Evolutionary conservation across 768 basidiomycete species (phyloP), one percentile per base, ranked within the genome.

Genomic region (Serendipita vermifera): DNA sequence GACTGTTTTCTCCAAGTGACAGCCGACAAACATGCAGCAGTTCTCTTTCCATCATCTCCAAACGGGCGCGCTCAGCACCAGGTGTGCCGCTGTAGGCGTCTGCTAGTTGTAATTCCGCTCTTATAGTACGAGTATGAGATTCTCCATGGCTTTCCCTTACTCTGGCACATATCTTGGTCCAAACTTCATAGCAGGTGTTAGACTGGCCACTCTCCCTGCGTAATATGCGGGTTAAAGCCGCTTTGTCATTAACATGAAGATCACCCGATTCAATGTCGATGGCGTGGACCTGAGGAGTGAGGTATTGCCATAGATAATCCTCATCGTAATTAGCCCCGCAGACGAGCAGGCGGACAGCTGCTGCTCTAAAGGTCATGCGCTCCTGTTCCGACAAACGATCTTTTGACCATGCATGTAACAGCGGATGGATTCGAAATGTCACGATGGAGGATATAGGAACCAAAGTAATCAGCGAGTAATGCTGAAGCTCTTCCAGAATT

Each of bases 391-490:
- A 7, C 15, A 51, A 31, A 7, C 15, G 22, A 27, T 51, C 46
- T n/a, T 31, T 31, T 4, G 22, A 22, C 11, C 11, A 51, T 7
- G 46, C 26, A 26, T 15, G 22, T 27, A 51, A 31, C 15, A 51
- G 27, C 7, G 46, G 46, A 51, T 51, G 46, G n/a, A 51, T n/a
- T 22, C 46, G 11, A 20, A 51, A 22, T 4, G 46, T 51, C 9
- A 51, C 15, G 3, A 17, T 11, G 7, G 40, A 20, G n/a, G 38
- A 15, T 22, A 55, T n/a, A 9, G 40, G 24, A 26, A 43, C 24
- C 9, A 51, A 11, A 31, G 22, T 51, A n/a, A 51, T 31, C 9
- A 51, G 46, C 27, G 46, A 51, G 46, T 51, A 51, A n/a, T 51
- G 20, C 7, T 51, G 27, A 2, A 51, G 46, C 17, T 51, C 46